Percentiles rank a stretch among this genome's conserved stretches.
These are phyloP conservation scores for Stagonosporopsis rhizophila DNA, from an alignment of 2,329 filamentous ascomycete species.

Conservation along the genomic window DNA sequence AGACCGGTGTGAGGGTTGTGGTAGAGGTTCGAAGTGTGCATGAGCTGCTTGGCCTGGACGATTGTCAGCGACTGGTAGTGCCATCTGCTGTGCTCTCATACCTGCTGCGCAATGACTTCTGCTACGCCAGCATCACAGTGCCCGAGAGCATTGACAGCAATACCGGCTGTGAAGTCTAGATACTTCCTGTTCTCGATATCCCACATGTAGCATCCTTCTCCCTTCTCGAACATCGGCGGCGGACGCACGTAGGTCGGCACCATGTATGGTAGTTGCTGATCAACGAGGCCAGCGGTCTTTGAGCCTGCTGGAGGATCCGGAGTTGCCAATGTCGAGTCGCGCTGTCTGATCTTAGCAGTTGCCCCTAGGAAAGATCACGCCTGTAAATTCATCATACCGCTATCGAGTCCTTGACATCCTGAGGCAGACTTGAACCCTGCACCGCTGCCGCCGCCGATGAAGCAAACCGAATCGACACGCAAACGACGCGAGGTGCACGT, in stretches of 20 bases:
- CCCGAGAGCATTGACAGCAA: constrained; percentile 91
- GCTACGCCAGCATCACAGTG: constrained; percentile 85
- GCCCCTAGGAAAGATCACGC: neutral
- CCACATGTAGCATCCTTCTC: constrained; percentile 86
- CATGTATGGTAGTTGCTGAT: constrained; percentile 85
- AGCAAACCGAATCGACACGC: constrained; percentile 45
- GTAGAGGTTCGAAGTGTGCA: constrained; percentile 96
- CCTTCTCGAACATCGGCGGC: constrained; percentile 86
- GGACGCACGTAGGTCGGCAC: constrained; percentile 94
- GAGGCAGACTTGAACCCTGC: constrained; percentile 51
- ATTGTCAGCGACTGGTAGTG: constrained; percentile 19
- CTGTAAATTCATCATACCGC: constrained; percentile 28
- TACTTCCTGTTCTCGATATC: constrained; percentile 90
- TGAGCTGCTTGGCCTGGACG: constrained; percentile 67
- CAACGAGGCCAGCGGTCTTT: constrained; percentile 74
- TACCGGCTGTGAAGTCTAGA: constrained; percentile 93
- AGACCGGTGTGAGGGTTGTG: constrained; percentile 95
- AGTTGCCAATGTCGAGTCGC: constrained; percentile 61
- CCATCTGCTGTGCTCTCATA: constrained; percentile 41
- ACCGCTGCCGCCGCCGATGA: constrained; percentile 49
- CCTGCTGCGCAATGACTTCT: constrained; percentile 79
- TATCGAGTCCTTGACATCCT: constrained; percentile 52
- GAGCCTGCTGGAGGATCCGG: constrained; percentile 78
- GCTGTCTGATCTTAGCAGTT: constrained; percentile 31
- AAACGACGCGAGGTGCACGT: constrained; percentile 34